Base-by-base conservation (phyloP, 2,329 filamentous ascomycete species). In the Cladosporium austrohemisphaericum region DNA sequence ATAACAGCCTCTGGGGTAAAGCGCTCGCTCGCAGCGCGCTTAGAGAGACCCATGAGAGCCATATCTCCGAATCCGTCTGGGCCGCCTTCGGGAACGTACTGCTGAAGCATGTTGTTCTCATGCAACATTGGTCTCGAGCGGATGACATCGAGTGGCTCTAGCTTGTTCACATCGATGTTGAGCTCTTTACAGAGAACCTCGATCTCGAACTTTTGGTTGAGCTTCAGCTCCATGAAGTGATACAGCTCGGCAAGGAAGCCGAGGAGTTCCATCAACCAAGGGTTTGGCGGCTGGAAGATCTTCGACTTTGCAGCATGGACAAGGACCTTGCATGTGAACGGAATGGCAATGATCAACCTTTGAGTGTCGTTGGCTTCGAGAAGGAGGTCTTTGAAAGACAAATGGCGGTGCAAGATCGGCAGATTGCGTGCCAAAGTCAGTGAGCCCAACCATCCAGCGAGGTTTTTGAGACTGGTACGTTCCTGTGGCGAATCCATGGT, bases 131-230 rank as follows among this genome's bases (percentile, higher is more conserved):
- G 78, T 32, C 90, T 81, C 57, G 90, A 88, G 54, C 91, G 79
- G 49, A 98, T 93, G 63, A 91, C 85, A 18, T 86, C 84, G 0
- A 91, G 88, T 1, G 92, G 88, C 59, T 94, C 86, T 54, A 97
- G 90, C 52, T 80, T 85, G 71, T 94, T 95, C 69, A 95, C 86
- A 55, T 97, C 90, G n/a, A 97, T 76, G 48, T 85, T 85, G 13
- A 98, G 75, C 10, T 91, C 91, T 65, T 94, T 94, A 75, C 91
- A 98, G 19, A 98, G 78, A 20, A 98, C 91, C 68, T 98, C 93
- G 51, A 98, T 97, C 68, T 98, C 93, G 60, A 98, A 98, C 62
- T 97, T 98, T 44, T 95, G 83, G 59, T 97, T 97, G 29, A 98
- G 79, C 67, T 97, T 97, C 49, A 98, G 75, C 60, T 96, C 92